A percentile compares a stretch with the other conserved stretches of the same genome.
phyloP scores from a whole-genome alignment of 495 filamentous ascomycete species.

The Trichoderma asperelloides region DNA sequence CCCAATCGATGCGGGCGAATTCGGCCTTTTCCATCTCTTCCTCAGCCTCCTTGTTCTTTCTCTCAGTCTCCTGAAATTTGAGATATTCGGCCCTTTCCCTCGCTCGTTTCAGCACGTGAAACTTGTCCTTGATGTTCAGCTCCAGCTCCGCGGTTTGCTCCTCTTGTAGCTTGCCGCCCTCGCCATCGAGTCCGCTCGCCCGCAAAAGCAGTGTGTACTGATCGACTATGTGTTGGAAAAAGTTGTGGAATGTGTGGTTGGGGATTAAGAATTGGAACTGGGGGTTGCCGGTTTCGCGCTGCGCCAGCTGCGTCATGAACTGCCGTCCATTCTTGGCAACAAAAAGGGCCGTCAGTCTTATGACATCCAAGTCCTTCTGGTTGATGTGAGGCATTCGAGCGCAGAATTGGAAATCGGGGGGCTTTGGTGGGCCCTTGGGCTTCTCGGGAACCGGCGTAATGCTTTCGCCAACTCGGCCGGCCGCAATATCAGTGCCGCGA shows the following conservation, averaged over 20 bases:
- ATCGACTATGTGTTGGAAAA: conserved; percentile 83
- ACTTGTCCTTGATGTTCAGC: conserved; percentile 70
- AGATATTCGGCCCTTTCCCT: conserved; percentile 80
- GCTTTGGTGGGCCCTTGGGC: conserved; percentile 74
- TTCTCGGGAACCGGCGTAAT: conserved; percentile 44
- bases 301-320: conserved; percentile 80
- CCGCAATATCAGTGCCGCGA: conserved; percentile 68
- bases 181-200: conserved; percentile 57
- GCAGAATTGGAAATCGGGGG: conserved; percentile 87
- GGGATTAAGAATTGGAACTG: conserved; percentile 97
- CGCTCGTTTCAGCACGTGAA: conserved; percentile 68
- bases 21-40: conserved; percentile 75
- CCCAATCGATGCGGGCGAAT: conserved; percentile 94
- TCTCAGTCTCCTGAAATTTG: conserved; percentile 76
- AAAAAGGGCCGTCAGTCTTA: conserved; percentile 81
- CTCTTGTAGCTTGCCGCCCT: conserved; percentile 56
- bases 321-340: conserved; percentile 84
- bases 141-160: conserved; percentile 65
- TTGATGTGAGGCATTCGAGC: conserved; percentile 96
- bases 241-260: conserved; percentile 91
- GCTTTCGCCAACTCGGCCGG: conserved; percentile 62
- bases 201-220: conserved; percentile 83
- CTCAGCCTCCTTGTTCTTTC: conserved; percentile 80
- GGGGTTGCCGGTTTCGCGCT: conserved; percentile 81
- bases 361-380: conserved; percentile 89